Percentiles rank a stretch among this genome's conserved stretches.
Conservation (phyloP, 2,329 filamentous ascomycete species). For the Colletotrichum spinosum region DNA sequence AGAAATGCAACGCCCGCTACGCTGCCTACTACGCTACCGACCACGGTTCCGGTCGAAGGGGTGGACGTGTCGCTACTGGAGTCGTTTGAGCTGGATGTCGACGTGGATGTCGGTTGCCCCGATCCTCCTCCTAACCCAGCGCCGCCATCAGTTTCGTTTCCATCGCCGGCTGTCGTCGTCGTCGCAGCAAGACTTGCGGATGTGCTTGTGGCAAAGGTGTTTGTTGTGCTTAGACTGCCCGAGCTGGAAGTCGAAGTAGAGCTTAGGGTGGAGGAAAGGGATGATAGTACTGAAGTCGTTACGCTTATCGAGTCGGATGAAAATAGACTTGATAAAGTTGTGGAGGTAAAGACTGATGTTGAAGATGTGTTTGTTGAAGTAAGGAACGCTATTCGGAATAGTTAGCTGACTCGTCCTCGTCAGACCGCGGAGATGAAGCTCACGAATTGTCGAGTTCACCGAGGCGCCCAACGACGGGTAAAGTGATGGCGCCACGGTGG, state of each 20-base stretch:
- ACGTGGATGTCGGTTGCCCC: conserved; percentile 27
- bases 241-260: conserved; percentile 3
- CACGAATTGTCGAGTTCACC: conserved; percentile 43
- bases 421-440: conserved; percentile 1
- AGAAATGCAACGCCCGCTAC: conserved; percentile 70
- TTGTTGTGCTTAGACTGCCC: conserved; percentile 9
- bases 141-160: conserved; percentile 12
- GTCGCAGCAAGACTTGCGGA: conserved; percentile 5
- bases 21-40: conserved; percentile 68
- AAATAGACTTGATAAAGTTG: conserved; percentile 31
- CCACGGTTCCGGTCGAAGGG: conserved; percentile 48
- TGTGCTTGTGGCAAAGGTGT: conserved; percentile 27
- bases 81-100: conserved; percentile 40
- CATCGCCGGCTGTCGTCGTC: conserved; percentile 16
- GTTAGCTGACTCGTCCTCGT: conserved; percentile 11
- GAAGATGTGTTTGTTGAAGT: conserved; percentile 35
- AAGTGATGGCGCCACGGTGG: conserved; percentile 28
- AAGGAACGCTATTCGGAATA: conserved; percentile 28
- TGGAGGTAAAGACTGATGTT: conserved; percentile 35
- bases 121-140: conserved; percentile 1
- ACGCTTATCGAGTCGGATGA: conserved; percentile 27
- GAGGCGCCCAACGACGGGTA: conserved; percentile 35
- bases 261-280: conserved; percentile 17
- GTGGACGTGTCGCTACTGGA: conserved; percentile 14
- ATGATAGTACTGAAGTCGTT: conserved; percentile 29